Base-by-base conservation (phyloP, 1,139 yeast species). In the Suhomyces coccinellae region DNA sequence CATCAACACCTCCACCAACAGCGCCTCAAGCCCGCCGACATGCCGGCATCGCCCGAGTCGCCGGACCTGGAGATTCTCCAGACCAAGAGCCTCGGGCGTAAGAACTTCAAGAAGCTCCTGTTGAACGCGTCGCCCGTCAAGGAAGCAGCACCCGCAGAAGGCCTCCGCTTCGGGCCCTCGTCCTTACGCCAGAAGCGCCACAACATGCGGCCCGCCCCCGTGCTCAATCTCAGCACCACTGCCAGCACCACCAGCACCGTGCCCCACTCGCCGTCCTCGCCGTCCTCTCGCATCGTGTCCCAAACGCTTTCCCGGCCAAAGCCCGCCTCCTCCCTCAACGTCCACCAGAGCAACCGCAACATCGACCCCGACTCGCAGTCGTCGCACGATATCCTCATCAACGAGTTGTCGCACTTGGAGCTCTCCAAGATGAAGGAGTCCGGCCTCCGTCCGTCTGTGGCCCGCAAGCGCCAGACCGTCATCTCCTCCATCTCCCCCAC, bases 101-200 rank as follows among this genome's bases (percentile, higher is more conserved):
- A 86, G 54, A 89, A 89, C 61, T 72, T 86, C 61, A 89, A 89
- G 62, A 77, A 86, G 50, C 72, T 88, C 36, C 80, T 85, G 29
- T 67, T 88, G 34, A 67, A 65, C 4, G 42, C 52, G 13, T 46
- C 53, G 34, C 52, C 51, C 24, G 41, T 40, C 28, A 48, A 38
- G 22, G 43, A 41, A n/a, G n/a, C 36, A 4, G 32, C 14, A 44
- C 38, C 29, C 12, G 22, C 32, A n/a, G 44, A 38, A 5, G 29
- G 30, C 13, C 16, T 40, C 17, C 39, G 43, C 20, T 45, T 51
- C 24, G 52, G 48, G 17, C 32, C 40, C 32, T 33, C 35, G 16
- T 46, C 52, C 17, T 44, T 52, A 28, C 53, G 56, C 12, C 57
- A 55, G 33, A 47, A 49, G 20, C 49, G 59, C 14, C 45, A 40